Evolutionary conservation across 345 rosid genomes (phyloP), one percentile per base, ranked within the genome.

Genomic region (Brassica cretica): DNA sequence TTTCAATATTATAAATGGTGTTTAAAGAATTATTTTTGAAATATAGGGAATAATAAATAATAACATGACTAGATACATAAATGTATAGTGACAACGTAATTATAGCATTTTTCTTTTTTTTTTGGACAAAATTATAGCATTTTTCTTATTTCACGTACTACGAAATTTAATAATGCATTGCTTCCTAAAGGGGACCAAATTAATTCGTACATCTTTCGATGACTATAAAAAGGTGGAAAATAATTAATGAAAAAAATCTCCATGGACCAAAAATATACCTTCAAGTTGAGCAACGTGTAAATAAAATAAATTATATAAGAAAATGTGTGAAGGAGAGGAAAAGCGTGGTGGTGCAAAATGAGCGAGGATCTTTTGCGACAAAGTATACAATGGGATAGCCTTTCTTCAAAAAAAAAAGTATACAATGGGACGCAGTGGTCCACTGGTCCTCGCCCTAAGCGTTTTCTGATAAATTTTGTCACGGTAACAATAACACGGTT

Each of bases 371-470:
- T 71, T 51, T 56, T 71, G 81, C 33, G 81, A 78, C 76, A 77
- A 71, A 78, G 72, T 66, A 67, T 78, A 78, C 35, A 60, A 71
- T 56, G 56, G 24, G 24, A 21, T 21, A 1, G 24, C 24, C 24
- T 21, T 21, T 21, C 24, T 21, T 21, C 24, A 21, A 21, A 21
- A 21, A 21, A 21, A 21, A 21, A 21, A 21, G 24, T 21, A 21
- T 21, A 21, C 24, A 21, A 21, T 21, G 24, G 68, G 72, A 66
- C 9, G 25, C 18, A 65, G 6, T 78, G 81, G 76, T 78, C 76
- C 72, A 65, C 60, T 78, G 81, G 76, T 78, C 81, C 81, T 72
- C 53, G 30, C 62, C 53, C 76, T 72, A 66, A 70, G 21, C 66
- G 58, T 46, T 63, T 25, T 49, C n/a, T 69, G 19, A 76, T 44